Evolutionary conservation across 1,139 yeast species (phyloP).

Genomic region (Debaryomycetaceae sp.): DNA sequence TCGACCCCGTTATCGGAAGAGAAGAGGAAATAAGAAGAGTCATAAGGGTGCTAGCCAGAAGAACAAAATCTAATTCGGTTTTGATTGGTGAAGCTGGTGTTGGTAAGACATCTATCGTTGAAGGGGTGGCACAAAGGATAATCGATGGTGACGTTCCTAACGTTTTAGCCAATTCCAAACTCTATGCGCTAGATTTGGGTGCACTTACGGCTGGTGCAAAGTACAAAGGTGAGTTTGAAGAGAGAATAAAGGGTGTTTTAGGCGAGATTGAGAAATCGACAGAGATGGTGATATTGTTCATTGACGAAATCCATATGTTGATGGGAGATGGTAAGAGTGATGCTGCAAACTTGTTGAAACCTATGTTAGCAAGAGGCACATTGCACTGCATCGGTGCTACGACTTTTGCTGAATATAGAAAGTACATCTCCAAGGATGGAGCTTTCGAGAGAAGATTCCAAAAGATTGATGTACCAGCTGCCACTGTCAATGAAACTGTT

Average conservation of each 20-base stretch:
- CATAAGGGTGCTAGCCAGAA: constrained; percentile 87
- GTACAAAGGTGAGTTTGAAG: constrained; percentile 98
- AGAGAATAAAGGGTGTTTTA: constrained; percentile 92
- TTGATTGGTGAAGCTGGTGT: constrained; percentile 99
- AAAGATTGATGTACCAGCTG: constrained; percentile 92
- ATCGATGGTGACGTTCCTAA: constrained; percentile 94
- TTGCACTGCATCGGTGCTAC: constrained; percentile 99
- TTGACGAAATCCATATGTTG: constrained; percentile 97
- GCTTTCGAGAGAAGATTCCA: constrained; percentile 99
- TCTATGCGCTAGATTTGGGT: constrained; percentile 88
- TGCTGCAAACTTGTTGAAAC: constrained; percentile 95
- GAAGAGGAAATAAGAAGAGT: constrained; percentile 97
- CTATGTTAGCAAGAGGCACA: constrained; percentile 94
- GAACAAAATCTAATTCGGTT: constrained; percentile 95
- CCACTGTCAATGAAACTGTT: constrained; percentile 87
- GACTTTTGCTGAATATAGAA: constrained; percentile 89
- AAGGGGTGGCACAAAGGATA: constrained; percentile 97
- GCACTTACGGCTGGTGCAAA: constrained; percentile 98
- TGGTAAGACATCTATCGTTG: constrained; percentile 96
- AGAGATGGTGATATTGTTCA: constrained; percentile 81
- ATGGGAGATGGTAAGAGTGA: constrained; percentile 97
- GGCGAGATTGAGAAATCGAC: constrained; percentile 89
- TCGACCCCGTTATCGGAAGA: constrained; percentile 98
- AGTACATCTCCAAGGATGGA: constrained; percentile 92
- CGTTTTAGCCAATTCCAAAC: constrained; percentile 71